Conservation (phyloP, 305 asterid species). For the Solanum aculeatissimum region DNA sequence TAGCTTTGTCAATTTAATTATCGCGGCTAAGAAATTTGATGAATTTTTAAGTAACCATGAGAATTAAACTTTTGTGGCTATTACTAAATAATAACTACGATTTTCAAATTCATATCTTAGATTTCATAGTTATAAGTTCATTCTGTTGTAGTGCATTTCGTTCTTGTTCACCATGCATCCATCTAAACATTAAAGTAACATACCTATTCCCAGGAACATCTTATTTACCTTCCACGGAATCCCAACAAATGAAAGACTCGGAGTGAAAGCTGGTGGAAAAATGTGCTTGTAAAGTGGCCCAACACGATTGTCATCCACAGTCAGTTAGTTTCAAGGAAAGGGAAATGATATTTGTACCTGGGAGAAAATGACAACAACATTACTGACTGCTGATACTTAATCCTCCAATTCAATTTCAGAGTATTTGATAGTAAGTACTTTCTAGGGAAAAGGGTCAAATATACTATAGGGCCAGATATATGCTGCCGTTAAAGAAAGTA, state of each 20-base stretch:
- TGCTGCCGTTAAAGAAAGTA: too few species aligned
- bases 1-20: too few species aligned
- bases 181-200: too few species aligned
- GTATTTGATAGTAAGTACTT: background rate
- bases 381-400: background rate
- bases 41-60: too few species aligned
- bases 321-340: constrained; percentile 70
- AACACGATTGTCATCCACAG: constrained; percentile 75
- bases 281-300: constrained; percentile 83
- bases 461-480: too few species aligned
- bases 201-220: background rate
- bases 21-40: too few species aligned
- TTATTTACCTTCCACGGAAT: constrained; percentile 78
- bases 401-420: background rate
- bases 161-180: background rate
- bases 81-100: too few species aligned
- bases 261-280: constrained; percentile 70
- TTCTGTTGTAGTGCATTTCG: too few species aligned
- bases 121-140: too few species aligned
- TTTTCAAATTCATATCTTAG: too few species aligned
- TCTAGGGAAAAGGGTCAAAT: too few species aligned
- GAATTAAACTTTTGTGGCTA: too few species aligned
- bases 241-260: constrained; percentile 84
- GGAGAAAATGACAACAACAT: background rate
- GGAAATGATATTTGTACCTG: constrained; percentile 76